Evolutionary conservation across 2,329 filamentous ascomycete genomes (phyloP).

Genomic region (Pseudogymnoascus sp.): DNA sequence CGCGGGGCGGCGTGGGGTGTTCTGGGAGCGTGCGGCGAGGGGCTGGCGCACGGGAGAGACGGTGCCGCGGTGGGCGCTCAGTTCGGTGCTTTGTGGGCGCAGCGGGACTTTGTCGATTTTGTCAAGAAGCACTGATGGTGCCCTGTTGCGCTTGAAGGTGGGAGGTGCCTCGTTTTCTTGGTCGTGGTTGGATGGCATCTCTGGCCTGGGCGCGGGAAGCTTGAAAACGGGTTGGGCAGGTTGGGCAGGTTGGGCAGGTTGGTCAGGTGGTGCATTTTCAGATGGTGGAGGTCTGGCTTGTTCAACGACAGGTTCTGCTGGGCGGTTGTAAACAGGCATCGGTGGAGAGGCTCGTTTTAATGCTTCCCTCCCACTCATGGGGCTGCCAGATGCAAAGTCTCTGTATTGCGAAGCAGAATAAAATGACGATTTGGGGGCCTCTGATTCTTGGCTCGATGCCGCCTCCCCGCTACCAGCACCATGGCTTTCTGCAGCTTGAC

Average conservation of each 20-base stretch:
- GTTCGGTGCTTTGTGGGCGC: conserved; percentile 41
- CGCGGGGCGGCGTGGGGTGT: conserved; percentile 71
- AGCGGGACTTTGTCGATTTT: conserved; percentile 42
- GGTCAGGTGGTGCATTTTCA: conserved; percentile 36
- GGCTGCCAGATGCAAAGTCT: conserved; percentile 46
- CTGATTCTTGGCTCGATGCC: conserved; percentile 20
- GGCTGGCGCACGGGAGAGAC: conserved; percentile 50
- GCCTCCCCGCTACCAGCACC: conserved; percentile 25
- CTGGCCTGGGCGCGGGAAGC: conserved; percentile 46
- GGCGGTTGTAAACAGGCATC: background rate
- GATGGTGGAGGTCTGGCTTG: conserved; percentile 36
- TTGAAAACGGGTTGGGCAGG: conserved; percentile 49
- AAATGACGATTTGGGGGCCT: conserved; percentile 30
- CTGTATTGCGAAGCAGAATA: conserved; percentile 20
- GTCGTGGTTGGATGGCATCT: conserved; percentile 58
- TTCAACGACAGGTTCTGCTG: conserved; percentile 12
- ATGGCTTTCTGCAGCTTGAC: conserved; percentile 26
- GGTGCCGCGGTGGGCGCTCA: conserved; percentile 31
- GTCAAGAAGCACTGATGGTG: conserved; percentile 22
- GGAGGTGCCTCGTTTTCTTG: conserved; percentile 78
- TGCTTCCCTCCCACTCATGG: conserved; percentile 22
- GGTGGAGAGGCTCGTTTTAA: background rate
- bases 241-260: conserved; percentile 40
- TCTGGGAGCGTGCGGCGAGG: conserved; percentile 46
- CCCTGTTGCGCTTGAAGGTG: conserved; percentile 49